A percentile compares a stretch with the other conserved stretches of the same genome.
Evolutionary conservation across 352 stramenopile genomes (phyloP).

Genomic region (Phytophthora sp.): DNA sequence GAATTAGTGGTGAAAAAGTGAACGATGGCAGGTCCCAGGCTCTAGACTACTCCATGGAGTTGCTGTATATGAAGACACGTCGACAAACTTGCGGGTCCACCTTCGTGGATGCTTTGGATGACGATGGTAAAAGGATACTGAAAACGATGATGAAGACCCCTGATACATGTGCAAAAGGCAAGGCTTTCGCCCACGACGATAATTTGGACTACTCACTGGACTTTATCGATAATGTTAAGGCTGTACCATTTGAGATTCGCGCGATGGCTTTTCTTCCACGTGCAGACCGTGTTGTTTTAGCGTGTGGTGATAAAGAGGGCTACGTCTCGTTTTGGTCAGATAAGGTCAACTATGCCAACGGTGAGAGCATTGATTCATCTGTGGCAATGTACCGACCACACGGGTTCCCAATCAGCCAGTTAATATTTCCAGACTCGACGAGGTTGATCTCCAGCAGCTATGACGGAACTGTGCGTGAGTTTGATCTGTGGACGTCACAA

Average conservation of each 20-base stretch:
- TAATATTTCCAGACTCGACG: slow-evolving; percentile 59
- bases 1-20: slow-evolving; percentile 24
- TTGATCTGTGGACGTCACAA: slow-evolving; percentile 49
- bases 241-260: slow-evolving; percentile 54
- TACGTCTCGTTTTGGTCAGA: slow-evolving; percentile 42
- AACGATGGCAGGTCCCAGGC: not conserved
- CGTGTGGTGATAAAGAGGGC: slow-evolving; percentile 68
- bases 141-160: slow-evolving; percentile 9
- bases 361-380: not conserved
- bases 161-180: slow-evolving; percentile 21
- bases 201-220: slow-evolving; percentile 51
- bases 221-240: slow-evolving; percentile 59
- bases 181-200: not conserved
- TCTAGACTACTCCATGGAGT: slow-evolving; percentile 4
- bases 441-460: slow-evolving; percentile 70
- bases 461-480: slow-evolving; percentile 62
- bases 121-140: slow-evolving; percentile 34
- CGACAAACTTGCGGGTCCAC: too few relatives aligned
- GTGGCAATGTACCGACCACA: slow-evolving; percentile 57
- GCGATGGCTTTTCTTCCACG: slow-evolving; percentile 73
- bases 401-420: slow-evolving; percentile 45
- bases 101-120: slow-evolving; percentile 13
- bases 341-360: not conserved
- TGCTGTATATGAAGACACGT: not conserved
- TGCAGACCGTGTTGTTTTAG: slow-evolving; percentile 58